Conservation (phyloP, 2,329 filamentous ascomycete species). For the Plectosphaerella sp. region DNA sequence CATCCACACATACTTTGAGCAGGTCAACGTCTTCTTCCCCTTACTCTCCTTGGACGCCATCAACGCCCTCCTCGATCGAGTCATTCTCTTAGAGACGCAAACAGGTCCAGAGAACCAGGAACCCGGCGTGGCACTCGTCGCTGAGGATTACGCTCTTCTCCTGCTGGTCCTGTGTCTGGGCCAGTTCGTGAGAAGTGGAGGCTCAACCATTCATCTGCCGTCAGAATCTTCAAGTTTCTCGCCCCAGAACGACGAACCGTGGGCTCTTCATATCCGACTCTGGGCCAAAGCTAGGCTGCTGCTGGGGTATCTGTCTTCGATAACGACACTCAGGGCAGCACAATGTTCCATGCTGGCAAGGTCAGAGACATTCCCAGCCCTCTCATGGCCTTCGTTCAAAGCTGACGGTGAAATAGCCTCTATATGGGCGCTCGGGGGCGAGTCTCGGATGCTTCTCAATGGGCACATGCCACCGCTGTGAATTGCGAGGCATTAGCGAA, state of each 20-base stretch:
- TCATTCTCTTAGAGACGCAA: not conserved
- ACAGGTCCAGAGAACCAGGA: not conserved
- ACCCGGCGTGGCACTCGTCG: not conserved
- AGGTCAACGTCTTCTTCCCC: constrained; percentile 20
- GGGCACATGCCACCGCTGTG: constrained; percentile 18
- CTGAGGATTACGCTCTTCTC: constrained; percentile 9
- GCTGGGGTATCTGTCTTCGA: constrained; percentile 13
- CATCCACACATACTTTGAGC: constrained; percentile 15
- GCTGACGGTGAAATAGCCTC: constrained; percentile 9
- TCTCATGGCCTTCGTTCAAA: too few species aligned
- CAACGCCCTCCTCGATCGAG: constrained; percentile 1
- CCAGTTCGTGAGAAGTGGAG: constrained; percentile 5
- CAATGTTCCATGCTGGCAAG: constrained; percentile 23
- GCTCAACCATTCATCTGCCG: constrained; percentile 2
- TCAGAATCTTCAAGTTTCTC: not conserved
- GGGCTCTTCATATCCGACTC: constrained; percentile 1
- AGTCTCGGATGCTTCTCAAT: constrained; percentile 18
- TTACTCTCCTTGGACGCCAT: not conserved
- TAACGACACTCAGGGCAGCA: constrained; percentile 15
- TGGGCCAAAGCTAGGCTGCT: constrained; percentile 19
- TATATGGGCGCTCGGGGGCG: constrained; percentile 17
- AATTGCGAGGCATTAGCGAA: constrained; percentile 20
- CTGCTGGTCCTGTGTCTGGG: constrained; percentile 13
- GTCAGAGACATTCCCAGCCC: constrained; percentile 7
- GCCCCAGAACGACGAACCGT: not conserved